Evolutionary conservation across 2,329 filamentous ascomycete genomes (phyloP), one percentile per base, ranked within the genome.

Genomic region (Fusarium sp.): DNA sequence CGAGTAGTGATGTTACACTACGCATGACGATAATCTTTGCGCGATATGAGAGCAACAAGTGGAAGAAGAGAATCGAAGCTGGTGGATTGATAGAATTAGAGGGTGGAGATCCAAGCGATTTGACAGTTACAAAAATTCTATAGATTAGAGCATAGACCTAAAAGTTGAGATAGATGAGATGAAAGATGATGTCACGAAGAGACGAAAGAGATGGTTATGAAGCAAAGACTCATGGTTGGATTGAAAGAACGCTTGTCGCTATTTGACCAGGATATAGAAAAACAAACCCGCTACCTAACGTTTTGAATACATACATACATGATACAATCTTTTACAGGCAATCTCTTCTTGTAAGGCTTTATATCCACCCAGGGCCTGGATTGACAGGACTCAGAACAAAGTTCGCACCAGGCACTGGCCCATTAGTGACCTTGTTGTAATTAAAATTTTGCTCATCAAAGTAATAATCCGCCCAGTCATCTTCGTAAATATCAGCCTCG

Each of bases 11-110:
- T 51, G 81, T 86, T 3, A 82, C 86, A 22, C 81, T 94, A 72
- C 86, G 92, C 59, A 92, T 95, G 90, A 95, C 93, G 1, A 85
- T 95, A 65, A 92, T 95, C 18, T 84, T 94, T 28, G 93, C 91
- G 8, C 87, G 91, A 41, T 92, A 91, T 71, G 93, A 95, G 83
- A 91, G 91, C 72, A 89, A 85, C 28, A 93, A 92, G 81, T 95
- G 93, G 93, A 91, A 90, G 81, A 94, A 92, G 85, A 90, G 88
- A 80, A 84, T 94, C 20, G 90, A 93, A 79, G 82, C 81, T 1
- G 88, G 87, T 3, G 87, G 86, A 0, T 83, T 88, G 41, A 56
- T 91, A 13, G 86, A 86, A 72, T 72, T 90, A 31, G 85, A 86
- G 3, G 85, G 83, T 5, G 79, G 75, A 1, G 79, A 82, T 6